Evolutionary conservation across 805 yeast species (phyloP).

Genomic region (Starmerella bombicola): DNA sequence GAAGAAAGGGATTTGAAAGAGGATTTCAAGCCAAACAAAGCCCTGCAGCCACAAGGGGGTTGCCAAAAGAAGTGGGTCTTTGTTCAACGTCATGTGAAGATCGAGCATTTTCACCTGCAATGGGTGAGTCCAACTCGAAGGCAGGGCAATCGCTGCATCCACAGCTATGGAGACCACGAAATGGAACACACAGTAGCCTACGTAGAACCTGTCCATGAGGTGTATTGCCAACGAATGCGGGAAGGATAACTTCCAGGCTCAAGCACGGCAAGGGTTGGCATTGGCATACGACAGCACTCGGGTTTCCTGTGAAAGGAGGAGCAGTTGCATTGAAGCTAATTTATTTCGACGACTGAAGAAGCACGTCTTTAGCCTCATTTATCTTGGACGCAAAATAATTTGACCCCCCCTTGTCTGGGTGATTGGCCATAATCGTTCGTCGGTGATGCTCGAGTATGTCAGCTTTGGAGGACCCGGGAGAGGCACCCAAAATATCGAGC

Average conservation of each 20-base stretch:
- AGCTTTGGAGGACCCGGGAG: constrained; percentile 30
- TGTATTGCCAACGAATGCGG: not conserved
- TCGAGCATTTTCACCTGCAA: constrained; percentile 40
- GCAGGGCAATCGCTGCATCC: constrained; percentile 63
- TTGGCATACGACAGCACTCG: not conserved
- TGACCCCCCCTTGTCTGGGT: constrained; percentile 91
- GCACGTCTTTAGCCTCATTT: constrained; percentile 52
- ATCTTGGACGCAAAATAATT: constrained; percentile 81
- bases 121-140: constrained; percentile 35
- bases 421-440: constrained; percentile 73
- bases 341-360: no score
- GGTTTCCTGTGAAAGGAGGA: not conserved
- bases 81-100: constrained; percentile 51
- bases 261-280: not conserved
- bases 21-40: constrained; percentile 60
- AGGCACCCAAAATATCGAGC: constrained; percentile 37
- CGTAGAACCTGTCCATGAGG: constrained; percentile 23
- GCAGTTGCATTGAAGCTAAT: no score
- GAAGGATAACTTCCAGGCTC: not conserved
- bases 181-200: constrained; percentile 40
- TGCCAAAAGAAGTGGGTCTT: constrained; percentile 52
- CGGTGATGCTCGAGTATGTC: constrained; percentile 73
- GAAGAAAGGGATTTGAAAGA: constrained; percentile 74
- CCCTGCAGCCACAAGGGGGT: constrained; percentile 61
- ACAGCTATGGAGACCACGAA: constrained; percentile 62